Conservation (phyloP, 192 early-diverging fungal species). For the Backusella sp. region DNA sequence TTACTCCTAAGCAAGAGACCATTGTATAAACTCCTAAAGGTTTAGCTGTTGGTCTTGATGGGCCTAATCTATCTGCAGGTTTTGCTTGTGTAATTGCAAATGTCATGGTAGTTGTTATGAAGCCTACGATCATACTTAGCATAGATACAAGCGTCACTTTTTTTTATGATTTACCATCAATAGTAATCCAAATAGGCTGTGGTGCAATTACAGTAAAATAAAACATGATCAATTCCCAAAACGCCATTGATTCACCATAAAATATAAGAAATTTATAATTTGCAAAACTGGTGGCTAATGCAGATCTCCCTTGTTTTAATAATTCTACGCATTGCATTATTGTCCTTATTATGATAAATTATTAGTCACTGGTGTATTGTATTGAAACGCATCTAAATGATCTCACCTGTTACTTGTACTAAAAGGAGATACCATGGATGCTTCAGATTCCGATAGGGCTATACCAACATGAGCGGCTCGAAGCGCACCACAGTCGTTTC, state of each 20-base stretch:
- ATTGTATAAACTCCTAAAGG: conserved; percentile 71
- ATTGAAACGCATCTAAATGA: neutral
- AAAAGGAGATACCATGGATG: conserved; percentile 84
- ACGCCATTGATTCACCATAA: conserved; percentile 75
- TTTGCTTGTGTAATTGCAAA: conserved; percentile 67
- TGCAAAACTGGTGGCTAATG: conserved; percentile 72
- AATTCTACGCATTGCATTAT: conserved; percentile 70
- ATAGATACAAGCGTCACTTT: neutral
- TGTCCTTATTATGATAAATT: conserved; percentile 27
- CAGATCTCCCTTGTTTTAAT: conserved; percentile 68
- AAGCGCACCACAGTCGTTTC: conserved; percentile 85
- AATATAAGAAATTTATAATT: conserved; percentile 74
- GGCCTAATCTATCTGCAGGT: conserved; percentile 54
- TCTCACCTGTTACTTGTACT: conserved; percentile 46
- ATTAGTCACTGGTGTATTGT: neutral
- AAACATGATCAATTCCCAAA: conserved; percentile 63
- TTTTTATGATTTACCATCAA: conserved; percentile 44
- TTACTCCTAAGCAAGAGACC: conserved; percentile 63
- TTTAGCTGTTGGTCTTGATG: conserved; percentile 67
- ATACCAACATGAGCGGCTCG: conserved; percentile 79
- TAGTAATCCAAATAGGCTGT: conserved; percentile 72
- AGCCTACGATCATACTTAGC: neutral
- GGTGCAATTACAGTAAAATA: conserved; percentile 72
- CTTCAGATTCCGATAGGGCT: conserved; percentile 75
- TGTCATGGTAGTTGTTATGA: conserved; percentile 59